A percentile compares a stretch with the other conserved stretches of the same genome.
These are phyloP conservation scores for Vitis amurensis DNA, from an alignment of 164 flowering plant genomes.

Conservation along the genomic window DNA sequence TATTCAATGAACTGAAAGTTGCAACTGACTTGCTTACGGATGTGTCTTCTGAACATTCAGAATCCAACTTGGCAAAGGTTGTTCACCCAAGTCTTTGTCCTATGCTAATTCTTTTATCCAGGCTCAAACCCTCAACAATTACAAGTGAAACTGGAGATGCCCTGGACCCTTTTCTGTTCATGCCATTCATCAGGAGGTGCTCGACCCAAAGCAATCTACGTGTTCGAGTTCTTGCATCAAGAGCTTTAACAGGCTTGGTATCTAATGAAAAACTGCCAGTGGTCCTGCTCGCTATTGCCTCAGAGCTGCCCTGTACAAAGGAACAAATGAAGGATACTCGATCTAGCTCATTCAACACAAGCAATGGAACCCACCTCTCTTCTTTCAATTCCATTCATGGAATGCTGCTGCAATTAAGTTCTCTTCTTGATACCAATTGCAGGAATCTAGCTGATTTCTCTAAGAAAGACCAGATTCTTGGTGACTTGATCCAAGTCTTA, in stretches of 20 bases:
- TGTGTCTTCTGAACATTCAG: conserved; percentile 37
- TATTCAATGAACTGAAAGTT: conserved; percentile 62
- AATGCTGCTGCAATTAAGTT: conserved; percentile 65
- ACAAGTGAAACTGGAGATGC: conserved; percentile 74
- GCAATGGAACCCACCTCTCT: conserved; percentile 12
- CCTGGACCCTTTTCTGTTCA: conserved; percentile 82
- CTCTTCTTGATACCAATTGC: conserved; percentile 80
- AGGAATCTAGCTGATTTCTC: conserved; percentile 60
- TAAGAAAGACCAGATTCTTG: conserved; percentile 63
- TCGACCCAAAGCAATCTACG: conserved; percentile 86
- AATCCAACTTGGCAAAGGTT: conserved; percentile 52
- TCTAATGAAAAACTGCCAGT: conserved; percentile 81
- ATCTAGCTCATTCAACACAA: conserved; percentile 6
- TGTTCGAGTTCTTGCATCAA: conserved; percentile 88
- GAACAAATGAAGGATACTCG: conserved; percentile 14
- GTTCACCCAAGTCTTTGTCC: conserved; percentile 98
- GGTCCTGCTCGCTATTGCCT: conserved; percentile 62
- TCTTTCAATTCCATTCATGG: conserved; percentile 87
- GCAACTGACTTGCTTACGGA: conserved; percentile 70
- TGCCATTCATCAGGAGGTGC: conserved; percentile 85
- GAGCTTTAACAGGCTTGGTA: conserved; percentile 80
- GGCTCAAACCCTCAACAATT: conserved; percentile 90
- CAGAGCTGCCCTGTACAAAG: conserved; percentile 57
- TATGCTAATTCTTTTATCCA: conserved; percentile 82
- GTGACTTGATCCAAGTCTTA: conserved; percentile 55